Base-by-base conservation (phyloP, 208 protist genomes). In the Crithidia acanthocephali region DNA sequence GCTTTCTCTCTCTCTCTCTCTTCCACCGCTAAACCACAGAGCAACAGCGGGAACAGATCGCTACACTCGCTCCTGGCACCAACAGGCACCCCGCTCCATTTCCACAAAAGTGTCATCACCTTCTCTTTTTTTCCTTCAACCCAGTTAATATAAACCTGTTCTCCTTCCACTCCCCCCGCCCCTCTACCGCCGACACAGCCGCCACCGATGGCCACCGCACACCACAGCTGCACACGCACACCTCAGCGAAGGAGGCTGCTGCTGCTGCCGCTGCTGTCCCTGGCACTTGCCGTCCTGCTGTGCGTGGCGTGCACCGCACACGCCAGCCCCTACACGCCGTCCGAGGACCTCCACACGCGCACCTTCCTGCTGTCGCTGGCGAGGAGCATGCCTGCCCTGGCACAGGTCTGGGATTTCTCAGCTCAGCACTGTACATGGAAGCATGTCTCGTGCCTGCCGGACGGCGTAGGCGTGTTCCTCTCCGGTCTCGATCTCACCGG, bases 401-500 rank as follows among this genome's bases (percentile, higher is more conserved):
- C 25, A 23, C 27, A 16, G 10, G 1, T 53, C 32, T 56, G 61
- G 61, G 47, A 44, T 47, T 18, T 47, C 20, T 56, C 61, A 28
- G 22, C 18, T n/a, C 32, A 66, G 30, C 56, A 66, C 61, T 66
- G 47, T 32, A 45, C 32, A n/a, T 66, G 61, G 61, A 3, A 53
- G 8, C 2, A 44, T 3, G 47, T 66, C 0, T 56, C 27, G 8
- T 66, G 47, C 61, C 28, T 28, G 18, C 1, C 5, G 27, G 22
- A n/a, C 18, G 45, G 44, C 7, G 61, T 56, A 18, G n/a, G n/a
- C 1, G 2, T 66, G 28, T 45, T 45, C 61, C 5, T 42, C 18
- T 35, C 7, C n/a, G 18, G 30, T n/a, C 3, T 25, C 13, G 30
- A 15, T 7, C 59, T 65, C 18, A n/a, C 28, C 22, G 61, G 61